Percentiles rank a stretch among this genome's conserved stretches.
Evolutionary conservation across 1,284 basidiomycete species (phyloP).

Genomic region (Pterula multifida): DNA sequence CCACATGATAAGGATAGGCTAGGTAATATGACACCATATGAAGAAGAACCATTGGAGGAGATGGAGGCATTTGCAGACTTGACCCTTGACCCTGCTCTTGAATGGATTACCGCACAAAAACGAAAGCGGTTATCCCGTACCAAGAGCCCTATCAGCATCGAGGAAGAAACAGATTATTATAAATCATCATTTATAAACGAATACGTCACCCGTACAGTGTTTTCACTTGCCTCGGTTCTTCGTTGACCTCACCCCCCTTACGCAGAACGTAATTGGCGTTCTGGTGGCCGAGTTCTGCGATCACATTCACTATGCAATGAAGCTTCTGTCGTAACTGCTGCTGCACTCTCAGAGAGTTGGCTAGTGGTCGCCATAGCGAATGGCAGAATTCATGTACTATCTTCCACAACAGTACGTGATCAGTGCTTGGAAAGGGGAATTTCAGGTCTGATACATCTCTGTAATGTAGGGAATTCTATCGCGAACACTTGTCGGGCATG

Average conservation of each 20-base stretch:
- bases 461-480: slow-evolving; percentile 39
- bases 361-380: slow-evolving; percentile 89
- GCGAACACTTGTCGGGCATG: slow-evolving; percentile 77
- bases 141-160: slow-evolving; percentile 12
- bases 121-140: slow-evolving; percentile 16
- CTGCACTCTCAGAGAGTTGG: slow-evolving; percentile 79
- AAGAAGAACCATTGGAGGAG: slow-evolving; percentile 19
- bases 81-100: slow-evolving; percentile 27
- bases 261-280: slow-evolving; percentile 77
- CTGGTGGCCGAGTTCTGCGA: slow-evolving; percentile 67
- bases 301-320: slow-evolving; percentile 41
- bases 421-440: too few species aligned
- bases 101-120: slow-evolving; percentile 23
- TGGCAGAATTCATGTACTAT: slow-evolving; percentile 81
- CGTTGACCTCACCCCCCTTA: slow-evolving; percentile 2
- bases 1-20: slow-evolving; percentile 8
- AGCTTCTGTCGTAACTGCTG: slow-evolving; percentile 73
- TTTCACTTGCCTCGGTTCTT: slow-evolving; percentile 3
- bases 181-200: not conserved
- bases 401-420: slow-evolving; percentile 49
- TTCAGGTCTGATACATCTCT: not conserved
- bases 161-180: slow-evolving; percentile 5
- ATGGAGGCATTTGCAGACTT: slow-evolving; percentile 20
- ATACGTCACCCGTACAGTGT: not conserved
- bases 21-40: not conserved